Base-by-base conservation (phyloP, 805 yeast genomes). In the Lipomyces anomalus region DNA sequence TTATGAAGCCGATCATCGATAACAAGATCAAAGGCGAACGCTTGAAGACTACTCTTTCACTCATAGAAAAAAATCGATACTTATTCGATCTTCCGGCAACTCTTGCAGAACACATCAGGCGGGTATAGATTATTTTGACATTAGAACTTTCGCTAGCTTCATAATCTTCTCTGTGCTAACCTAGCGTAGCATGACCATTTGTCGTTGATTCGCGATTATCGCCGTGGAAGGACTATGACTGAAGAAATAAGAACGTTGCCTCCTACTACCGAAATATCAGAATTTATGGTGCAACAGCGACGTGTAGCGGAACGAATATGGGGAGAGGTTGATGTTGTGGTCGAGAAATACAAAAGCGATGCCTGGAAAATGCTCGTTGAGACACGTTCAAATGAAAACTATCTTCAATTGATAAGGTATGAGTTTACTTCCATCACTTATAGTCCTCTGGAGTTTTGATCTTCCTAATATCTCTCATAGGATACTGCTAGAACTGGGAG, bases 401-500 rank as follows among this genome's bases (percentile, higher is more conserved):
- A 42, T 17, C 30, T 51, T 7, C 16, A 29, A 6, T 34, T 36
- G 4, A 48, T 51, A 23, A 32, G n/a, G n/a, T n/a, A n/a, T n/a
- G n/a, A n/a, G n/a, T n/a, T n/a, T 29, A 29, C 3, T 3, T 29
- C 3, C 16, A 3, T n/a, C 16, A 3, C 16, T 29, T 3, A 3
- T 16, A 29, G 13, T n/a, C 33, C 13, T 29, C 33, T n/a, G 16
- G 13, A 16, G 16, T 29, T 38, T 67, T 66, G 48, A 55, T 65
- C 20, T 61, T 57, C 24, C 42, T 60, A 24, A 73, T 82, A 21
- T 69, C n/a, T n/a, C n/a, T n/a, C n/a, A n/a, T n/a, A n/a, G 73
- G n/a, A 75, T 74, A 52, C 65, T 83, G 28, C 61, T 80, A 37
- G 85, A 82, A 50, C 65, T 84, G 28, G 82, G 80, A n/a, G 72